phyloP scores from a whole-genome alignment of 129 eudicot genomes.

The Artemisia argyi region DNA sequence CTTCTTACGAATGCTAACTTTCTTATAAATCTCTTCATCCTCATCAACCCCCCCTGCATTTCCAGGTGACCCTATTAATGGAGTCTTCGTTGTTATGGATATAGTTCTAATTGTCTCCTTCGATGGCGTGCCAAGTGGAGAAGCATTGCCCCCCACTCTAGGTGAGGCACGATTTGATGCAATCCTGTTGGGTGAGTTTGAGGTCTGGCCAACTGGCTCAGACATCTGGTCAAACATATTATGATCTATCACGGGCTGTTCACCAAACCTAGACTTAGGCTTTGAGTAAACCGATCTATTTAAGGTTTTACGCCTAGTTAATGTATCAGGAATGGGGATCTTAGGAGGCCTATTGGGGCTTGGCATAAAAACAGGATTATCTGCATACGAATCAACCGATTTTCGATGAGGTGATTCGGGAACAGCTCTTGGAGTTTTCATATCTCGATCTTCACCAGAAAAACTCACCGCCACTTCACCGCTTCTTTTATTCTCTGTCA shows the following conservation, averaged over 20 bases:
- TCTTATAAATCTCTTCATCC: constrained; percentile 78
- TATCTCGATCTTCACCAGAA: constrained; percentile 41
- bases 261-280: constrained; percentile 91
- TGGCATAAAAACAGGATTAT: constrained; percentile 42
- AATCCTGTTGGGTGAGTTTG: constrained; percentile 37
- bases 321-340: constrained; percentile 54
- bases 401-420: constrained; percentile 38
- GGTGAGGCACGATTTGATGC: constrained; percentile 46
- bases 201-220: constrained; percentile 34
- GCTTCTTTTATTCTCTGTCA: constrained; percentile 51
- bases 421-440: constrained; percentile 28
- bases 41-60: constrained; percentile 55
- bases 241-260: constrained; percentile 64
- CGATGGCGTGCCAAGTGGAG: constrained; percentile 28
- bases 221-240: constrained; percentile 46
- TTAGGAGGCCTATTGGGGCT: constrained; percentile 73
- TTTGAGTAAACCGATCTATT: constrained; percentile 52
- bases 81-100: constrained; percentile 53
- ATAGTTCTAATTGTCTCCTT: constrained; percentile 41
- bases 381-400: constrained; percentile 49
- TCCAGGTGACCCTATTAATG: constrained; percentile 59
- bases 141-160: constrained; percentile 29
- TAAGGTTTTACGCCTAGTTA: constrained; percentile 54
- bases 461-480: constrained; percentile 51
- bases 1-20: constrained; percentile 51